A percentile compares a stretch with the other conserved stretches of the same genome.
Conservation (phyloP, 2,329 filamentous ascomycete species). For the Hymenoscyphus linearis region DNA sequence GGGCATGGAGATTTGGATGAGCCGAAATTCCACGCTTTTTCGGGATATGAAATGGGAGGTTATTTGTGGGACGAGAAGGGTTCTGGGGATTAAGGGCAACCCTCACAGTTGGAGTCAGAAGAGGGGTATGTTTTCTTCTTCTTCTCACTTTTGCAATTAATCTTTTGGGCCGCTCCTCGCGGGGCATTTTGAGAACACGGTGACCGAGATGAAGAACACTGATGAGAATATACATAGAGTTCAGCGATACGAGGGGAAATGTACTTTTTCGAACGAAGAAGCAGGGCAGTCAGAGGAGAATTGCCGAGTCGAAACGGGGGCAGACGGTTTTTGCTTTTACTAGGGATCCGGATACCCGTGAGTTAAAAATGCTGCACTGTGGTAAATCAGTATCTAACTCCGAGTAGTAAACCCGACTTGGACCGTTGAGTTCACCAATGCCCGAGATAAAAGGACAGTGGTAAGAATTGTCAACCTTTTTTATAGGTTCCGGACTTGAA, state of each 20-base stretch:
- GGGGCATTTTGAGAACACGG: no score
- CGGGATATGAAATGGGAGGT: slow-evolving; percentile 10
- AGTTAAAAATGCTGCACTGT: not conserved
- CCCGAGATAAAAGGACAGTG: slow-evolving; percentile 5
- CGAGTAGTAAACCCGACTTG: slow-evolving; percentile 3
- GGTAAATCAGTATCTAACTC: not conserved
- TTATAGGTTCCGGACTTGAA: no score
- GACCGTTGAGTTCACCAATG: slow-evolving; percentile 9
- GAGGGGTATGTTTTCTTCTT: not conserved
- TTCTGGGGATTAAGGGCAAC: slow-evolving; percentile 4
- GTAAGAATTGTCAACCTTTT: no score
- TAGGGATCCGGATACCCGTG: slow-evolving; percentile 5
- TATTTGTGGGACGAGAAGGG: slow-evolving; percentile 2
- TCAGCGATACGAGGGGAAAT: slow-evolving; percentile 6
- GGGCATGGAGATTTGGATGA: slow-evolving; percentile 7
- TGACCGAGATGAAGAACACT: not conserved
- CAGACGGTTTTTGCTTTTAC: slow-evolving; percentile 5
- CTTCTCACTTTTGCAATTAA: not conserved
- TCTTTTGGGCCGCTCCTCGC: not conserved
- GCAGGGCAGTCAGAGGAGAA: not conserved
- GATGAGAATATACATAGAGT: not conserved
- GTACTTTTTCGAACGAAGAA: slow-evolving; percentile 7
- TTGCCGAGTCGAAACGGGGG: slow-evolving; percentile 1
- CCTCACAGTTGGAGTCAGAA: slow-evolving; percentile 4
- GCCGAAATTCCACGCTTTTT: not conserved